Conservation (phyloP, 2,329 filamentous ascomycete species). For the Dothideomycetidae sp. region DNA sequence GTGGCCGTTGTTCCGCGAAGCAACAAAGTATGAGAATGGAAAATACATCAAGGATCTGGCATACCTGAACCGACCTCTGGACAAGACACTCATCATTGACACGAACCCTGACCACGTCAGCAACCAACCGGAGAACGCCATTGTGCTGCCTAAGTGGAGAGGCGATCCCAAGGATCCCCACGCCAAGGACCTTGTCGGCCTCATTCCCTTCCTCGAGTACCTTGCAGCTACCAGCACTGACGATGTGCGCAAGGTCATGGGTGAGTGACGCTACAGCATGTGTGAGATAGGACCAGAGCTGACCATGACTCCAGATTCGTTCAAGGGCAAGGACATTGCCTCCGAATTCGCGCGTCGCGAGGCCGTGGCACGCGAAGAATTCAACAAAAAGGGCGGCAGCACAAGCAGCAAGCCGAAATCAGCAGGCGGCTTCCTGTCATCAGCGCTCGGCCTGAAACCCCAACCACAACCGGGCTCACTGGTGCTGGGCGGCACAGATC, state of each 20-base stretch:
- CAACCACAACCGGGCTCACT: constrained; percentile 45
- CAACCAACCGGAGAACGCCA: constrained; percentile 90
- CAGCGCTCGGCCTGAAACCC: constrained; percentile 64
- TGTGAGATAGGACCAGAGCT: constrained; percentile 28
- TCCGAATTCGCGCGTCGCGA: constrained; percentile 81
- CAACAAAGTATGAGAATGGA: constrained; percentile 91
- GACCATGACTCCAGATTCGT: constrained; percentile 15
- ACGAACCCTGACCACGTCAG: constrained; percentile 70
- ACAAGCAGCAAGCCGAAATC: constrained; percentile 48
- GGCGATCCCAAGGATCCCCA: constrained; percentile 58
- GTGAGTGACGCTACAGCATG: constrained; percentile 3
- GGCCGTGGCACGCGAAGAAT: constrained; percentile 69
- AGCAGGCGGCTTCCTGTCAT: constrained; percentile 42
- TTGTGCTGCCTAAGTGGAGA: constrained; percentile 79
- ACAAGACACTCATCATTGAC: constrained; percentile 89
- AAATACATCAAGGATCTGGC: constrained; percentile 98
- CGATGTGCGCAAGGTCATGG: constrained; percentile 50
- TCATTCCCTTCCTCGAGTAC: constrained; percentile 96
- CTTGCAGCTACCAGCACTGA: constrained; percentile 83
- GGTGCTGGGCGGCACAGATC: constrained; percentile 31
- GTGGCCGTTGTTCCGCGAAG: constrained; percentile 89
- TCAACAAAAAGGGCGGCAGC: constrained; percentile 62
- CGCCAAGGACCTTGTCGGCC: constrained; percentile 59
- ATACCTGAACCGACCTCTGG: constrained; percentile 89
- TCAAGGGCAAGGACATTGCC: constrained; percentile 73